A percentile compares a stretch with the other conserved stretches of the same genome.
These are phyloP conservation scores for Sugiyamaella chiloensis DNA, from an alignment of 805 yeast genomes.

Conservation along the genomic window DNA sequence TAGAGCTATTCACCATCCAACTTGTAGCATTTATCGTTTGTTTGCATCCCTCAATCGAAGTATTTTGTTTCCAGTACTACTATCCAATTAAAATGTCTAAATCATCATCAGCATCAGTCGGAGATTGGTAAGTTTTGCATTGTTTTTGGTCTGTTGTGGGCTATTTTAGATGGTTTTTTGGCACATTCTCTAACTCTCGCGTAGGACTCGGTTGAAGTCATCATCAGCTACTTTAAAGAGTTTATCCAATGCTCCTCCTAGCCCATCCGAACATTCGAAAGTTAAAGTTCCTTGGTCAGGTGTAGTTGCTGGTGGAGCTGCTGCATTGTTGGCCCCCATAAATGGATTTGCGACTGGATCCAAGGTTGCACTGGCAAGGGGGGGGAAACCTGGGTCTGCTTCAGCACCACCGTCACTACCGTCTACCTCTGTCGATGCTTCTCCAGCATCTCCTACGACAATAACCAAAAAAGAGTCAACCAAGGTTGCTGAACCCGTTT, in stretches of 20 bases:
- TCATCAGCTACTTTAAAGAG: background rate
- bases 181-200: too few relatives aligned
- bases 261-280: slow-evolving; percentile 6
- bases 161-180: too few relatives aligned
- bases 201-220: slow-evolving; percentile 2
- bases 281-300: slow-evolving; percentile 23
- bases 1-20: too few relatives aligned
- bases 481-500: background rate
- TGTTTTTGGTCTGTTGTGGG: too few relatives aligned
- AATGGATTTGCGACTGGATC: slow-evolving; percentile 5
- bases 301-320: slow-evolving; percentile 21
- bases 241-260: background rate
- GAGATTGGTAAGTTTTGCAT: slow-evolving; percentile 6
- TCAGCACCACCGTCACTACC: background rate
- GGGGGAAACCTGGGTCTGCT: too few relatives aligned
- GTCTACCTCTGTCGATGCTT: background rate
- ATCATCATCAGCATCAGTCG: background rate
- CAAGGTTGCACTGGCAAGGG: background rate
- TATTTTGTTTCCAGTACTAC: too few relatives aligned
- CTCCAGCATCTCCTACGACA: background rate
- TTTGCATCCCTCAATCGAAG: too few relatives aligned
- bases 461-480: background rate
- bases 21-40: too few relatives aligned
- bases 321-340: background rate
- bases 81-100: slow-evolving; percentile 2